Evolutionary conservation across 2,329 filamentous ascomycete genomes (phyloP).

Genomic region (Ceratocystis eucalypticola): DNA sequence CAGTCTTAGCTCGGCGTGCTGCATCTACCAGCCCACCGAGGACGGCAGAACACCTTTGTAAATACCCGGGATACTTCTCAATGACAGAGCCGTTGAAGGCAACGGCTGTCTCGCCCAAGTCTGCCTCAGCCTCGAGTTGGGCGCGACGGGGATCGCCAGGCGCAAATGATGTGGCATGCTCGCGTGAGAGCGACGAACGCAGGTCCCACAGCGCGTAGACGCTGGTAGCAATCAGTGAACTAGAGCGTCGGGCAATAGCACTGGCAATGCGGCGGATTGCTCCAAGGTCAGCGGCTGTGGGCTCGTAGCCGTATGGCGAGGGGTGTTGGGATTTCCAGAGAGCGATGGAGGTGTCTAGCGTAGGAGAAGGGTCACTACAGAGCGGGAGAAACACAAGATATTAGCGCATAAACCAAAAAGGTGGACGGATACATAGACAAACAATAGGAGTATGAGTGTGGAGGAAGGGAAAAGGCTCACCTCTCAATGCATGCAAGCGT

Average conservation of each 20-base stretch:
- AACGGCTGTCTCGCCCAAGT: constrained; percentile 42
- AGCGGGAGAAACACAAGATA: constrained; percentile 21
- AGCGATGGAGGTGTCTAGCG: not conserved
- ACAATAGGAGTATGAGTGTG: not conserved
- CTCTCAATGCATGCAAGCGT: constrained; percentile 44
- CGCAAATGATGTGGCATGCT: constrained; percentile 29
- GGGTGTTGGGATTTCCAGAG: constrained; percentile 28
- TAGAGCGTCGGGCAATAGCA: constrained; percentile 43
- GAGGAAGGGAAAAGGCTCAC: constrained; percentile 29
- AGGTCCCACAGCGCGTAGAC: constrained; percentile 47
- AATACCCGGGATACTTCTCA: constrained; percentile 62
- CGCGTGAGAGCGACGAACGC: constrained; percentile 31
- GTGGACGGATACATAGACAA: not conserved
- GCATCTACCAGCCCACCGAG: constrained; percentile 44
- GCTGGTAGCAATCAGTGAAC: constrained; percentile 44
- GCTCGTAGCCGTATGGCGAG: constrained; percentile 21
- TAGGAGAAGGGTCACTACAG: constrained; percentile 8
- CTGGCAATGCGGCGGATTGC: constrained; percentile 40
- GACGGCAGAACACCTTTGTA: constrained; percentile 45
- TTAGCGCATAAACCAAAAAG: not conserved
- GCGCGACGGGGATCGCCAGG: constrained; percentile 24
- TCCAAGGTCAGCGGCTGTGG: constrained; percentile 36
- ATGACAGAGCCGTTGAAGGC: constrained; percentile 70
- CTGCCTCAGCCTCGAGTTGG: constrained; percentile 39
- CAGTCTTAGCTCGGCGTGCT: not conserved